Base-by-base conservation (phyloP, 2,329 filamentous ascomycete species). In the Colletotrichum higginsianum region DNA sequence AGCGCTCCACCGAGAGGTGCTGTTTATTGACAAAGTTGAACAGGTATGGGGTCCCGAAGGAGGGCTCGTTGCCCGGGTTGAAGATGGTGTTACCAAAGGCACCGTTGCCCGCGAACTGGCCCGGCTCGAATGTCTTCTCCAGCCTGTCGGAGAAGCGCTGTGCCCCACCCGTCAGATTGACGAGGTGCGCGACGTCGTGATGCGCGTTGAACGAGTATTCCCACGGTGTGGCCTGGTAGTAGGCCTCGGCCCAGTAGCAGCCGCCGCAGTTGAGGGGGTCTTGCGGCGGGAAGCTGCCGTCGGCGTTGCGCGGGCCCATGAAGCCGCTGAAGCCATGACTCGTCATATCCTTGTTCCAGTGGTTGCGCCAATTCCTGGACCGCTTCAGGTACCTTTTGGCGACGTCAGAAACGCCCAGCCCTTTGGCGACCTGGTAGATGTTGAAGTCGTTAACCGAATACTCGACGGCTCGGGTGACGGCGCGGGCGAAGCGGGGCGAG, bases 361-460 rank as follows among this genome's bases (percentile, higher is more conserved):
- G 91, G 76, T 93, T 93, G 18, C 89, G 86, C 92, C 92, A 94
- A 76, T 93, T 91, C 12, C 86, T 84, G 0, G 90, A 92, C 11
- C 91, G 87, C 56, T 86, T 82, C 35, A 93, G 83, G 74, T 93
- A 94, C 64, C 85, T 90, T 3, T 80, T 73, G 4, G 88, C 87
- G 52, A 91, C 88, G 1, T 81, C 80, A 0, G 76, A 67, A 57
- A 87, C 86, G 2, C 84, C 85, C 2, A 93, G 80, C 0, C 90
- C 91, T 1, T 77, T 79, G 3, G 92, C 92, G 13, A 94, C 89
- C 77, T 91, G 89, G 71, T 89, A 87, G 3, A 94, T 81, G 0
- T 85, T 86, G 75, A 93, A 94, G 78, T 94, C 92, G 76, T 94
- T 93, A 53, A 86, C 85, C 0, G 90, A 85, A 76, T 93, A 94